Base-by-base conservation (phyloP, 2,329 filamentous ascomycete genomes). In the Arthrobotrys megalospora region DNA sequence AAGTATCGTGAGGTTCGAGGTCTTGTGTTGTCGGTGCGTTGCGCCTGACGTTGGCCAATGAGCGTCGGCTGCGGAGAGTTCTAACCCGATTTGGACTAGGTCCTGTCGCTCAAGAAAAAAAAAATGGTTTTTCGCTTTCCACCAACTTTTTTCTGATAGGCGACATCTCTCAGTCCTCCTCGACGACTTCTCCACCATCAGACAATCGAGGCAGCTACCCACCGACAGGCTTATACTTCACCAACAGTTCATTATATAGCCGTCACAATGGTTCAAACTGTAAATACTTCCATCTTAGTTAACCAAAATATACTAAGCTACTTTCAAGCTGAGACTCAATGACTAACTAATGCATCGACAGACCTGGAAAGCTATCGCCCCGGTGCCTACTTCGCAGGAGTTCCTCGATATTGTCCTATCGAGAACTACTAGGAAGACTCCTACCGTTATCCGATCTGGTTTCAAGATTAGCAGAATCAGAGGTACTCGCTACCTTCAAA, bases 401-500 rank as follows among this genome's bases (percentile, higher is more conserved):
- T 98, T 99, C 84, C 89, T 99, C 82, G 96, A 99, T 86, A 97
- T 99, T 84, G 94, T 98, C 81, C 89, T 99, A 83, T 96, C 93
- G 83, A 89, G 96, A 82, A 97, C 94, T 3, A 95, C 98, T 88
- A 89, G 95, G 83, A 91, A 95, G 80, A 88, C 99, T 80, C 96
- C 96, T 12, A 99, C 94, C 60, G 94, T 97, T 87, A 98, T 99
- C 84, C 90, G 96, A 83, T 90, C 94, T 47, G 96, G 96, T 76
- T 99, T 99, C 88, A 92, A 97, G 86, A 97, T 98, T 84, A 93
- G 90, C 84, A 91, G 95, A 89, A 97, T 98, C 83, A 89, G 95
- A 86, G 85, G 86, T 87, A 71, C 41, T 16, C 48, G 10, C 8
- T 19, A 38, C 52, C 12, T 34, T 14, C 7, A 36, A 21, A 58